phyloP scores from a whole-genome alignment of 176 grass and related monocot genomes.

The Carex myosuroides region DNA sequence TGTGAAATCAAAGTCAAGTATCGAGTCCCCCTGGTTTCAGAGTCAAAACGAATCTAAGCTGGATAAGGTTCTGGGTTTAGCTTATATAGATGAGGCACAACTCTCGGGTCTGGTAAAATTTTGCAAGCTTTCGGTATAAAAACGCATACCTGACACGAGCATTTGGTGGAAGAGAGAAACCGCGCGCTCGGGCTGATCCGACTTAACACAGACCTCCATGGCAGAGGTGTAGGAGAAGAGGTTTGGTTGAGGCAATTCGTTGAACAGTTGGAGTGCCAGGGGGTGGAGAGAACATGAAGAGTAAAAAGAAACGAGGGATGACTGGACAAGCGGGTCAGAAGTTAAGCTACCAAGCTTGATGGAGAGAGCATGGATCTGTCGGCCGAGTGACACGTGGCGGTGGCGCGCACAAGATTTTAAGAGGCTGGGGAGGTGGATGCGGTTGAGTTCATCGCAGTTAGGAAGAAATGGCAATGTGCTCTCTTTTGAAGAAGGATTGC shows the following conservation, averaged over 20 bases:
- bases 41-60: neutral
- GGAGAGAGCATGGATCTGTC: slow-evolving; percentile 53
- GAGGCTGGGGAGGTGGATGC: slow-evolving; percentile 36
- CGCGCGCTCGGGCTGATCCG: slow-evolving; percentile 14
- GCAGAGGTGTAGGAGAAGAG: slow-evolving; percentile 56
- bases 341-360: slow-evolving; percentile 46
- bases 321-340: slow-evolving; percentile 53
- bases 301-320: slow-evolving; percentile 64
- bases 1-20: no score
- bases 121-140: slow-evolving; percentile 12
- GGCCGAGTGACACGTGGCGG: slow-evolving; percentile 24
- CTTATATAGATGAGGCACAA: neutral
- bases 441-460: neutral
- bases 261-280: slow-evolving; percentile 40
- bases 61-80: slow-evolving; percentile 19
- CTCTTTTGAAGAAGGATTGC: neutral
- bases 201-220: slow-evolving; percentile 31
- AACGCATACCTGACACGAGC: slow-evolving; percentile 5
- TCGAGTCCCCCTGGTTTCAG: neutral
- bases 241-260: slow-evolving; percentile 24
- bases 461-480: neutral
- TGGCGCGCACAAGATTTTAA: slow-evolving; percentile 36
- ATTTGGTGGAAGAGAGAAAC: slow-evolving; percentile 45
- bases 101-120: slow-evolving; percentile 31
- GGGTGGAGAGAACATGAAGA: slow-evolving; percentile 16